phyloP scores from a whole-genome alignment of 129 eudicot genomes.

The Flaveria linearis region DNA sequence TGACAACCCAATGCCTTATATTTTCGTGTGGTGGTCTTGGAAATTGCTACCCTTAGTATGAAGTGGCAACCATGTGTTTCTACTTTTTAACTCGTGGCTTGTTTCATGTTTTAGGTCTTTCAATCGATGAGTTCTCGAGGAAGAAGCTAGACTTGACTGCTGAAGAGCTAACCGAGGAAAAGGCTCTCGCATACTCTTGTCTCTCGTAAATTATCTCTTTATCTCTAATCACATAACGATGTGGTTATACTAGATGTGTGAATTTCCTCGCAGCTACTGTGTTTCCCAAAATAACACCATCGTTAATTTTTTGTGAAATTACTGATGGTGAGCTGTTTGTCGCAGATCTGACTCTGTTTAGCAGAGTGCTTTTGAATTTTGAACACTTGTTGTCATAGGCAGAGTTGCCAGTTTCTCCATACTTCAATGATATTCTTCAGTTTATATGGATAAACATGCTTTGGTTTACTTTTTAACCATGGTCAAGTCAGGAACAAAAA shows the following conservation, averaged over 20 bases:
- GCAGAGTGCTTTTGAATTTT: slow-evolving; percentile 12
- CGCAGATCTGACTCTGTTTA: slow-evolving; percentile 5
- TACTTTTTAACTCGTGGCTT: background rate
- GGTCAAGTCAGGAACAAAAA: background rate
- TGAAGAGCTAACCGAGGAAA: slow-evolving; percentile 86
- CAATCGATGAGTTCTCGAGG: slow-evolving; percentile 91
- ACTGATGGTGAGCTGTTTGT: slow-evolving; percentile 39
- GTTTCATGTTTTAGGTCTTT: slow-evolving; percentile 52
- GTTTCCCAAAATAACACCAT: slow-evolving; percentile 49
- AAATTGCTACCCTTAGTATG: too few relatives aligned
- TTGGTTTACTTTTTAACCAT: background rate
- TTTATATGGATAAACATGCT: background rate
- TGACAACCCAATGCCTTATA: too few relatives aligned
- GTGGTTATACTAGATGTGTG: background rate
- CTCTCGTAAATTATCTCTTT: slow-evolving; percentile 46
- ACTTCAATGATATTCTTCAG: slow-evolving; percentile 8
- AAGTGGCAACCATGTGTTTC: background rate
- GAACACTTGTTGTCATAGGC: slow-evolving; percentile 20
- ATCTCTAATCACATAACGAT: background rate
- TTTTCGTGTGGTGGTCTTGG: too few relatives aligned
- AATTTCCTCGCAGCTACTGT: slow-evolving; percentile 39
- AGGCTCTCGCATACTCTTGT: slow-evolving; percentile 93
- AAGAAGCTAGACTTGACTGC: slow-evolving; percentile 93
- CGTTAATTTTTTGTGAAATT: slow-evolving; percentile 28
- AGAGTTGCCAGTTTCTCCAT: slow-evolving; percentile 13